Percentiles rank a stretch among this genome's conserved stretches.
Evolutionary conservation across 345 rosid genomes (phyloP).

Genomic region (Sisymbrium irio): DNA sequence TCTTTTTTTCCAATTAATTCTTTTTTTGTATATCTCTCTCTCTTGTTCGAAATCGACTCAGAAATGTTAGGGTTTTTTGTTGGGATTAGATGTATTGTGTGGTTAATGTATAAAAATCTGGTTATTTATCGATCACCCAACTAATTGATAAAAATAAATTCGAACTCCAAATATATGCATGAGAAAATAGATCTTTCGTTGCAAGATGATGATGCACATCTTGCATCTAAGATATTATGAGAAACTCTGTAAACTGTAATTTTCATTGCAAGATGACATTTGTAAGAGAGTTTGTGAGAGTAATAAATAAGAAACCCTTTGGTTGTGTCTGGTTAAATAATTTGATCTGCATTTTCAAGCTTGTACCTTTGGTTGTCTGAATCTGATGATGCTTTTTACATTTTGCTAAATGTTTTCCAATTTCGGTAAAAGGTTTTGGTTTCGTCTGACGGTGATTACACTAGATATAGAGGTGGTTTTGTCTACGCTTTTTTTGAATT

Average conservation of each 20-base stretch:
- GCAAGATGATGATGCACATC: too few relatives aligned
- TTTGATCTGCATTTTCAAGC: background rate
- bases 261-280: background rate
- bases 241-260: too few relatives aligned
- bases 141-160: background rate
- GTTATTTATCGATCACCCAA: slow-evolving; percentile 4
- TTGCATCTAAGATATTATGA: too few relatives aligned
- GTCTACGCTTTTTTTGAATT: background rate
- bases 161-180: background rate
- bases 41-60: slow-evolving; percentile 25
- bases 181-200: background rate
- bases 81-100: background rate
- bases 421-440: background rate
- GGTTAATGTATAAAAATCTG: slow-evolving; percentile 19
- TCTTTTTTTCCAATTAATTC: background rate
- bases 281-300: background rate
- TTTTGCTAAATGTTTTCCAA: background rate
- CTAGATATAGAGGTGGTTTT: background rate
- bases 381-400: background rate
- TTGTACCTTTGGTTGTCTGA: background rate
- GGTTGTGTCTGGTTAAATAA: background rate
- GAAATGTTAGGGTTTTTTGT: slow-evolving; percentile 18
- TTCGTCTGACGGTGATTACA: background rate
- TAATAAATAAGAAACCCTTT: too few relatives aligned
- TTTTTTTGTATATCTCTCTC: slow-evolving; percentile 13